Conservation (phyloP, 768 basidiomycete genomes). For the Russula foetens region DNA sequence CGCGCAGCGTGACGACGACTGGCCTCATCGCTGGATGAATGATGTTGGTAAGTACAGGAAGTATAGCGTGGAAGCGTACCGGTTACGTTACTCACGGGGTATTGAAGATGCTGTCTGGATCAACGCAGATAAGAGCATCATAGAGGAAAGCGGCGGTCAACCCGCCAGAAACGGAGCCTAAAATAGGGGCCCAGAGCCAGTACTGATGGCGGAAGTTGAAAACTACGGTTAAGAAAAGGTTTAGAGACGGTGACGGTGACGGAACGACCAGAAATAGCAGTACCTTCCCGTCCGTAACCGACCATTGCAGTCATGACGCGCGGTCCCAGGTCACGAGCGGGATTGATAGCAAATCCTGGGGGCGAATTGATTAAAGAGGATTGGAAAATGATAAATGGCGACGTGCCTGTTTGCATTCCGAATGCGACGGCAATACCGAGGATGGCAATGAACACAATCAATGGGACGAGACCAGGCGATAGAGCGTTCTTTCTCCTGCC, state of each 20-base stretch:
- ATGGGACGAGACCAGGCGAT: slow-evolving; percentile 43
- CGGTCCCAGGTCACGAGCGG: slow-evolving; percentile 67
- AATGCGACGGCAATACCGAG: slow-evolving; percentile 51
- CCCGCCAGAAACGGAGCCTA: slow-evolving; percentile 53
- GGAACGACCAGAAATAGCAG: neutral
- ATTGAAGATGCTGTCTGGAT: slow-evolving; percentile 47
- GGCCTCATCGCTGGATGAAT: neutral
- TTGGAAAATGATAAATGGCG: neutral
- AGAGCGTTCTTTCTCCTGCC: slow-evolving; percentile 41
- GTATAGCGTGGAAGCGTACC: neutral
- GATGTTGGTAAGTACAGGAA: neutral
- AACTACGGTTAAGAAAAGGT: slow-evolving; percentile 19
- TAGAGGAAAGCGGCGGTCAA: slow-evolving; percentile 48
- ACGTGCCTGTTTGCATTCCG: slow-evolving; percentile 47
- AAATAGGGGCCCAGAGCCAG: slow-evolving; percentile 64
- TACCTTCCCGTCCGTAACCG: slow-evolving; percentile 52
- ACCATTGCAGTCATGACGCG: slow-evolving; percentile 62
- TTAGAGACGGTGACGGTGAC: neutral
- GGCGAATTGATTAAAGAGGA: neutral
- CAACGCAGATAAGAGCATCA: slow-evolving; percentile 49
- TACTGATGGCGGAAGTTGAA: slow-evolving; percentile 48
- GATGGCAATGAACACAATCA: slow-evolving; percentile 47
- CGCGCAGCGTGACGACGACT: neutral
- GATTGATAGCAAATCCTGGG: slow-evolving; percentile 54
- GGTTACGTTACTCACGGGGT: slow-evolving; percentile 36